Evolutionary conservation across 805 yeast species (phyloP).

Genomic region (Starmerella vaccinii): DNA sequence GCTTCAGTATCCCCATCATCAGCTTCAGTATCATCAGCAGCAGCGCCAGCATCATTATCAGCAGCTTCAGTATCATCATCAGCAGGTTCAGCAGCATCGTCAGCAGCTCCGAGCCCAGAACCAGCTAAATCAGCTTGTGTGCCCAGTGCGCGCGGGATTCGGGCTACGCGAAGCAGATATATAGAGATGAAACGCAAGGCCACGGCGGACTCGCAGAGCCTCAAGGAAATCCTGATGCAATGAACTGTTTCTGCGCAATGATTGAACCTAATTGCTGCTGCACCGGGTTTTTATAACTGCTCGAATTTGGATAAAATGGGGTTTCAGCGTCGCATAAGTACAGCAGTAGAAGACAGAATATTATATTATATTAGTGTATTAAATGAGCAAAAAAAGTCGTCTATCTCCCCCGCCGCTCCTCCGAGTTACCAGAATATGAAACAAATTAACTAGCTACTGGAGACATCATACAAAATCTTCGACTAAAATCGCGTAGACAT

Average conservation of each 20-base stretch:
- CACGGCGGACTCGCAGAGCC: conserved; percentile 75
- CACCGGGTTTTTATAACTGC: too few relatives aligned
- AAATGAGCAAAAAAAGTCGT: too few relatives aligned
- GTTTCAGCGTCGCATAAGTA: not conserved
- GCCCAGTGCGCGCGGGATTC: conserved; percentile 37
- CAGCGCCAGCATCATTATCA: not conserved
- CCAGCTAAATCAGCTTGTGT: not conserved
- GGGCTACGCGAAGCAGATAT: conserved; percentile 75
- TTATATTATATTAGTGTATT: too few relatives aligned
- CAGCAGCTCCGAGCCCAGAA: not conserved
- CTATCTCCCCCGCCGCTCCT: too few relatives aligned
- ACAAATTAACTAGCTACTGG: not conserved
- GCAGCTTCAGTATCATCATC: not conserved
- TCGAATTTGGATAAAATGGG: too few relatives aligned
- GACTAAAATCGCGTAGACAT: too few relatives aligned
- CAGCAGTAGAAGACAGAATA: not conserved
- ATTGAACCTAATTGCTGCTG: too few relatives aligned
- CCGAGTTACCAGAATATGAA: not conserved
- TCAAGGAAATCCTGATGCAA: conserved; percentile 85
- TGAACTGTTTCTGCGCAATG: too few relatives aligned
- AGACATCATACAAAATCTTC: too few relatives aligned
- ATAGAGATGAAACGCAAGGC: conserved; percentile 87
- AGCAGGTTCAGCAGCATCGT: not conserved
- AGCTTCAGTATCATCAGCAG: not conserved
- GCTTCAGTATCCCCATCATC: not conserved